phyloP scores from a whole-genome alignment of 2,329 filamentous ascomycete species.

The Colletotrichum caudatum region DNA sequence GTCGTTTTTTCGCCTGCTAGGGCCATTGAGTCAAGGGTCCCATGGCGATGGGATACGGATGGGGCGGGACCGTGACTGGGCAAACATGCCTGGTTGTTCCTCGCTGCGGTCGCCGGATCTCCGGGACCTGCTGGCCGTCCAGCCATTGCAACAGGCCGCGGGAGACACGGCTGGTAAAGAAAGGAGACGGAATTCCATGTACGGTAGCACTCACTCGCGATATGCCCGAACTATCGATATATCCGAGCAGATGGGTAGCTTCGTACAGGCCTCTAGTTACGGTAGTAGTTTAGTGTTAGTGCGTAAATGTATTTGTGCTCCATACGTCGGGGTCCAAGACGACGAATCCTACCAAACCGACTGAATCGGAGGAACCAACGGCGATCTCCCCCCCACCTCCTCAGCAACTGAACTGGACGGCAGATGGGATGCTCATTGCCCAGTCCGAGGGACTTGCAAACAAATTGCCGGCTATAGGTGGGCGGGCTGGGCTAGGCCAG shows the following conservation, averaged over 20 bases:
- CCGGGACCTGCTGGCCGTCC: constrained; percentile 6
- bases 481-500: not conserved
- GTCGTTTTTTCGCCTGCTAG: not conserved
- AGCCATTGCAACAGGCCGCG: not conserved
- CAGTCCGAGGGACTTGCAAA: not conserved
- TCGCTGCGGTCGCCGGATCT: constrained; percentile 10
- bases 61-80: constrained; percentile 12
- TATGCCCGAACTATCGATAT: not conserved
- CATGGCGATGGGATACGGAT: not conserved
- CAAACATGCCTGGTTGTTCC: not conserved
- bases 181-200: no score
- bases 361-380: constrained; percentile 3
- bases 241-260: not conserved
- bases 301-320: not conserved
- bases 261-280: no score
- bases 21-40: constrained; percentile 9
- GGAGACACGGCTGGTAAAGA: no score
- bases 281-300: no score
- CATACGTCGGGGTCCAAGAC: not conserved
- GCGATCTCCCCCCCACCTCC: not conserved
- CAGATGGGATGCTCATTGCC: not conserved
- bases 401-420: not conserved
- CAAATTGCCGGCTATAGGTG: not conserved
- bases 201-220: no score
- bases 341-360: constrained; percentile 14